Percentiles rank a stretch among this genome's conserved stretches.
phyloP scores from a whole-genome alignment of 2,329 filamentous ascomycete species.

The Curvularia lunata region DNA sequence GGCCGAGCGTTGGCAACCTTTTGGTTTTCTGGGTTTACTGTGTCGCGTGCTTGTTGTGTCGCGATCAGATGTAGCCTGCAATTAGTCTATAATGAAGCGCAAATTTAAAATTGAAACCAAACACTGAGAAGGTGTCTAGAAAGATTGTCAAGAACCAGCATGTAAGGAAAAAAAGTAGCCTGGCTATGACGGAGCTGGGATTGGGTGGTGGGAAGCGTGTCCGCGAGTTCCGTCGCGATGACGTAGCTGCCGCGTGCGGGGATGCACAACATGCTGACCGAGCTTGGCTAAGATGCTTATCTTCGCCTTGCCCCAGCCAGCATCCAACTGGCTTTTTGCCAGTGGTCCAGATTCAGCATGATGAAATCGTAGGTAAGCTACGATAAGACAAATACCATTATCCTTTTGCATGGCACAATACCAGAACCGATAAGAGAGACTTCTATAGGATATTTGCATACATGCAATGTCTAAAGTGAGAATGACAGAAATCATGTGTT shows the following conservation, averaged over 20 bases:
- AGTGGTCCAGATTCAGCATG: background rate
- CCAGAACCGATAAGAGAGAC: background rate
- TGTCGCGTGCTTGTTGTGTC: slow-evolving; percentile 3
- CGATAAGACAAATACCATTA: background rate
- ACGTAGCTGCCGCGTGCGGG: slow-evolving; percentile 23
- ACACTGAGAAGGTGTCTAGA: background rate
- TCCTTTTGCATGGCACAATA: background rate
- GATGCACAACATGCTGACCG: slow-evolving; percentile 22
- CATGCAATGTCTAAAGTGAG: background rate
- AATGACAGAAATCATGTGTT: background rate
- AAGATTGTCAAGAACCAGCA: background rate
- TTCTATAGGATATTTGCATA: background rate
- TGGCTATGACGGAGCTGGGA: slow-evolving; percentile 7
- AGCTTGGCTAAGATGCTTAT: slow-evolving; percentile 24
- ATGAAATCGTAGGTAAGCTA: slow-evolving; percentile 2
- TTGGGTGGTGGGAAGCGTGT: slow-evolving; percentile 6
- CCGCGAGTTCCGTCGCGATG: slow-evolving; percentile 29
- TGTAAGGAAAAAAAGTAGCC: background rate
- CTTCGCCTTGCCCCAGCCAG: slow-evolving; percentile 4
- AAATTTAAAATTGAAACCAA: background rate
- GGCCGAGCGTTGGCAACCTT: background rate
- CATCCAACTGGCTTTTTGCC: background rate
- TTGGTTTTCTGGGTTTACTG: background rate
- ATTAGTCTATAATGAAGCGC: background rate
- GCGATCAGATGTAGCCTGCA: background rate